Conservation (phyloP, 2,329 filamentous ascomycete species). For the Tolypocladium tundrense region DNA sequence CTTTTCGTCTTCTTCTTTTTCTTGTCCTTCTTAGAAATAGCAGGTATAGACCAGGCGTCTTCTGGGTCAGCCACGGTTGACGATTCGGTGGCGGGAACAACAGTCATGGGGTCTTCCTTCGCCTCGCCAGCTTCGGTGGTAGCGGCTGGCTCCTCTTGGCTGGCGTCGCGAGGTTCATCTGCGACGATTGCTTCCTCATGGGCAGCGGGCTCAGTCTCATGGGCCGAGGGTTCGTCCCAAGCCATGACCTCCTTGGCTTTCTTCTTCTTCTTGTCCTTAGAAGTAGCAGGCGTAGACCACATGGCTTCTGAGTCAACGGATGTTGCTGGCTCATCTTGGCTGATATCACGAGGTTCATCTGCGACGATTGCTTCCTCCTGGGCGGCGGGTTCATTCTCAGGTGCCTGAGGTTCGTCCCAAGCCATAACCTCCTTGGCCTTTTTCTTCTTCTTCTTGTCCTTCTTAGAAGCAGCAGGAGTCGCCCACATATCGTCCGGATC, state of each 20-base stretch:
- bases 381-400: neutral
- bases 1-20: conserved; percentile 15
- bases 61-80: conserved; percentile 1
- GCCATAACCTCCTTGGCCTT: neutral
- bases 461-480: neutral
- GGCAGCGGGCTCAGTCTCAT: neutral
- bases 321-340: neutral
- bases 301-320: conserved; percentile 1
- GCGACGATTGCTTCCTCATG: too few relatives aligned
- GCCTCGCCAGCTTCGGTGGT: neutral
- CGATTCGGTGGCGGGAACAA: conserved; percentile 2
- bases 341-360: neutral
- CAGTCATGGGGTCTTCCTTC: neutral
- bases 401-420: neutral
- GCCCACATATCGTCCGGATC: conserved; percentile 3
- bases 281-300: conserved; percentile 1
- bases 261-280: conserved; percentile 3
- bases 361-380: neutral
- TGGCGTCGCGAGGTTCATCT: neutral
- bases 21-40: conserved; percentile 13
- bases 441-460: conserved; percentile 4
- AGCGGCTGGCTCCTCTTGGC: neutral
- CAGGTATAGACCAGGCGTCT: conserved; percentile 2
- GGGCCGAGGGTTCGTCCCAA: neutral
- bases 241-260: neutral